Evolutionary conservation across 2,329 filamentous ascomycete genomes (phyloP).

Genomic region (Venturia asperata): DNA sequence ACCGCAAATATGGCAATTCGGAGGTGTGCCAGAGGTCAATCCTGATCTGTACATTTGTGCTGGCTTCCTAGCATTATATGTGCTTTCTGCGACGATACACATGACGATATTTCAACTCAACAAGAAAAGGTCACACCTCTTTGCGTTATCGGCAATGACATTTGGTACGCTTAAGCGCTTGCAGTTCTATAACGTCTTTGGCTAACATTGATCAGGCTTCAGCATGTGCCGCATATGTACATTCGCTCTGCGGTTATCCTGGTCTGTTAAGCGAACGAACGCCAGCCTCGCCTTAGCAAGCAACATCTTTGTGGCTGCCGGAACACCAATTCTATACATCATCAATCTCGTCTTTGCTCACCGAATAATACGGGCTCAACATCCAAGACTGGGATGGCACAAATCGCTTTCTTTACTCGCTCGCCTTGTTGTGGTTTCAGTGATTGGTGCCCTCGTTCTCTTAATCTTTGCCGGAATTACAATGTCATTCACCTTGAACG

Average conservation of each 20-base stretch:
- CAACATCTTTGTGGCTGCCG: conserved; percentile 63
- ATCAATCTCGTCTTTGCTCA: conserved; percentile 72
- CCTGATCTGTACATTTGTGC: conserved; percentile 37
- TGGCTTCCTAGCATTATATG: conserved; percentile 37
- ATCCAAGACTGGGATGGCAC: conserved; percentile 66
- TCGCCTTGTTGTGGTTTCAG: conserved; percentile 50
- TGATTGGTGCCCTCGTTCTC: conserved; percentile 55
- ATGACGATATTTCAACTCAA: conserved; percentile 39
- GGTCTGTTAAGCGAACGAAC: conserved; percentile 32
- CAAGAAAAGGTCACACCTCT: conserved; percentile 34
- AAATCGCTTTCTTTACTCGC: conserved; percentile 46
- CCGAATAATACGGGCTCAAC: conserved; percentile 66
- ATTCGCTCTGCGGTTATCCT: conserved; percentile 32
- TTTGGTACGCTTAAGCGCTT: conserved; percentile 29
- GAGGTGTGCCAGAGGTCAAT: conserved; percentile 31
- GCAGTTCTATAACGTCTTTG: not conserved
- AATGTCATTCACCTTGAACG: conserved; percentile 58
- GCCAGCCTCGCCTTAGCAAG: conserved; percentile 49
- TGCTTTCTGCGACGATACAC: conserved; percentile 33
- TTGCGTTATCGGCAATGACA: conserved; percentile 34
- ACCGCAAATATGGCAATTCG: conserved; percentile 21
- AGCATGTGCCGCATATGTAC: conserved; percentile 39
- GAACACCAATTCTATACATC: conserved; percentile 57
- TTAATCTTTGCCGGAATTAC: conserved; percentile 60
- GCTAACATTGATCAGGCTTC: conserved; percentile 29